These are phyloP conservation scores for Luffa aegyptiaca DNA, from an alignment of 306 rosid species.

Conservation along the genomic window DNA sequence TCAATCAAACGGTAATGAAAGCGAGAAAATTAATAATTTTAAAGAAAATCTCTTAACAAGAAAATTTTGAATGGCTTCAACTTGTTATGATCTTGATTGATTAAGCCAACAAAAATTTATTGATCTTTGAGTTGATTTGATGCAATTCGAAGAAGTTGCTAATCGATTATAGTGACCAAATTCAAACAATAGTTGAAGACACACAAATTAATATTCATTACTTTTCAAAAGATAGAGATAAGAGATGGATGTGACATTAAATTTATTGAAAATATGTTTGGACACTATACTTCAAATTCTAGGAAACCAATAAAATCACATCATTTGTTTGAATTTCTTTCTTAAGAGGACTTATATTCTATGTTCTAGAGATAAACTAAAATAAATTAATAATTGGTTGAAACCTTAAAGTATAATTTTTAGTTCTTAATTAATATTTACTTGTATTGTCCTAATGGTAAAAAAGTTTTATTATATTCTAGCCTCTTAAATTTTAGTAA, in stretches of 20 bases:
- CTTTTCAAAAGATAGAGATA: not conserved
- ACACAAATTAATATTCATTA: not conserved
- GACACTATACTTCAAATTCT: not conserved
- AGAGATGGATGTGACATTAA: not conserved
- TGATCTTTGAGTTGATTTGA: not conserved
- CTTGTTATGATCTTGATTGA: not conserved
- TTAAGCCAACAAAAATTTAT: not conserved
- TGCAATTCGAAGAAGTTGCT: not conserved
- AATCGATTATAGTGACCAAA: not conserved
- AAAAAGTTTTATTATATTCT: too few species aligned
- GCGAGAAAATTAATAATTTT: not conserved
- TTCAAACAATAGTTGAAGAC: not conserved
- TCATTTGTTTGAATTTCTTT: not conserved
- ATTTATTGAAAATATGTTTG: not conserved
- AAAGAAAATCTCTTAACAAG: not conserved
- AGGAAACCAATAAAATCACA: not conserved
- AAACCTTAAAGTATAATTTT: not conserved
- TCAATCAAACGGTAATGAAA: not conserved
- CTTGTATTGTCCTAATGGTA: too few species aligned
- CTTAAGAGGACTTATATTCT: not conserved
- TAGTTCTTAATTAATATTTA: too few species aligned
- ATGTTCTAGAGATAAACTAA: not conserved
- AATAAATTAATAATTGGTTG: not conserved
- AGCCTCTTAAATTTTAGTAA: too few species aligned
- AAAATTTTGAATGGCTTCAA: not conserved